These are phyloP conservation scores for Omphalotus olearius DNA, from an alignment of 1,284 basidiomycete genomes.

Conservation along the genomic window DNA sequence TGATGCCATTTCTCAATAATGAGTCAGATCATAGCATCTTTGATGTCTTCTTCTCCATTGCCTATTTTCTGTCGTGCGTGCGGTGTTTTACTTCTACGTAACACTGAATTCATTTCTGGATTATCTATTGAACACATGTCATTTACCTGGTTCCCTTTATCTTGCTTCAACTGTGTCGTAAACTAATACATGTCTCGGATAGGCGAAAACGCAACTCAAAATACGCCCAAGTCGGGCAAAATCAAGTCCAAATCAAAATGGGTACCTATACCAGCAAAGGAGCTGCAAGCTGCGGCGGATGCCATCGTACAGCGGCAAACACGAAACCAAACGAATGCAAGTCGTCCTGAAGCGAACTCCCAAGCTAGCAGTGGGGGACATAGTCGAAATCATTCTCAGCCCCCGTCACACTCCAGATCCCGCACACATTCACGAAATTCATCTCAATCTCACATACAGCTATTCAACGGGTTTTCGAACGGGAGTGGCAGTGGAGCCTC, in stretches of 20 bases:
- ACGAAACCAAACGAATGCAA: neutral
- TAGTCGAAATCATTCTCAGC: neutral
- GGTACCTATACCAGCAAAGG: conserved; percentile 9
- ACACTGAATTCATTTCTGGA: too few species aligned
- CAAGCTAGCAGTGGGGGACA: neutral
- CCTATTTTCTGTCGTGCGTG: too few species aligned
- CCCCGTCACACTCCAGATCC: conserved; percentile 1
- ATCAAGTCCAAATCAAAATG: conserved; percentile 9
- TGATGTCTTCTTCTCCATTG: too few species aligned
- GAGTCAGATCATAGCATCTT: too few species aligned
- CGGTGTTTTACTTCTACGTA: too few species aligned
- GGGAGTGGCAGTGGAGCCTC: too few species aligned
- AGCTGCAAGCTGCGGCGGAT: conserved; percentile 8
- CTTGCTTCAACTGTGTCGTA: neutral
- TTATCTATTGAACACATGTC: too few species aligned
- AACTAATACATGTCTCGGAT: neutral
- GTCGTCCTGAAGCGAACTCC: neutral
- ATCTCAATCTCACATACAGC: conserved; percentile 20
- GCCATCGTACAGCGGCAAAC: neutral
- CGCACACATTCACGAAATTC: neutral
- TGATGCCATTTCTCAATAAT: too few species aligned
- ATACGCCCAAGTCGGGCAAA: neutral
- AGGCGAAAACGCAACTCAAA: neutral
- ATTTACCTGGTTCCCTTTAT: neutral
- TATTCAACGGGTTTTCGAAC: too few species aligned